Base-by-base conservation (phyloP, 1,139 yeast genomes). In the Groenewaldozyma auringiensis region DNA sequence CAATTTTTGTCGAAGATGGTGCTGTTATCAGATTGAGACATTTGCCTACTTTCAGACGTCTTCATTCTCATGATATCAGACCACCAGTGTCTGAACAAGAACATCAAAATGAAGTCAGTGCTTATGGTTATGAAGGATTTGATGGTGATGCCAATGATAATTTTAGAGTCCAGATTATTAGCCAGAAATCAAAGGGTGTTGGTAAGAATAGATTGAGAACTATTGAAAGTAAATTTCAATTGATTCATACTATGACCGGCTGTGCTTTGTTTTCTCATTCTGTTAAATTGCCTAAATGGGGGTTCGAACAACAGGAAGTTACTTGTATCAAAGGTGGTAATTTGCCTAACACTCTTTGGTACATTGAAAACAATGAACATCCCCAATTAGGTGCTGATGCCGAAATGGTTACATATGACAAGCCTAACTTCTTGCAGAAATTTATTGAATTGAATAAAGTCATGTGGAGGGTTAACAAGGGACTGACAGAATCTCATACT, bases 101-200 rank as follows among this genome's bases (percentile, higher is more conserved):
- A 61, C 94, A 96, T 94, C 95, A 88, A 69, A 86, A 86, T 67
- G 99, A 94, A 70, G 95, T 79, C 22, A 79, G 95, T 16, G 80
- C 87, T 64, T 94, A 94, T 62, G 99, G 99, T 17, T 85, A 68
- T 61, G 86, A 83, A 43, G 96, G 94, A 3, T 94, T 92, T 59
- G 79, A 65, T 18, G 98, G 98, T 61, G 98, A 94, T 69, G 86
- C 89, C 53, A 94, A 94, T 67, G 99, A 94, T 69, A 94, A 88
- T 66, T 94, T 89, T 70, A 71, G 86, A 50, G 85, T 94, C 48
- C 96, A 92, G 68, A 84, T 94, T 57, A 85, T 84, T 49, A 70
- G 77, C 56, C 70, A 74, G 47, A 64, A 71, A 55, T 72, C 92
- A 33, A 68, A 74, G 21, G 81, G 80, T 16, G 74, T 67, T 22